Evolutionary conservation across 2,329 filamentous ascomycete genomes (phyloP), one percentile per base, ranked within the genome.

Genomic region (Zymoseptoria ardabiliae): DNA sequence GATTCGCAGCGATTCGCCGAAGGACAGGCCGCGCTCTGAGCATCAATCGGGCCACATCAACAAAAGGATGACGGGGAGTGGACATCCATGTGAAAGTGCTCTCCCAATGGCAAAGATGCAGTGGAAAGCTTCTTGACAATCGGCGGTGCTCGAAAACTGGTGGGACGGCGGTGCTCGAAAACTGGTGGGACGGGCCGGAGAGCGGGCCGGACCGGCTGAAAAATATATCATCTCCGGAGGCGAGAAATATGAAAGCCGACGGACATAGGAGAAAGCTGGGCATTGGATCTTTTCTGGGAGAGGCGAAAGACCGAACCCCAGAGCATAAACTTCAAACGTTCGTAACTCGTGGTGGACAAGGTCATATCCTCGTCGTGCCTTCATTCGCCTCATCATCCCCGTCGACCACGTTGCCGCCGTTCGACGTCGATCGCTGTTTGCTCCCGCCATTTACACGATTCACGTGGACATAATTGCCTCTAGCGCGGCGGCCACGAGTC

Each of bases 31-130:
- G 65, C 63, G 60, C 60, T 54, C 53, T 62, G 58, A 66, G 63
- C 66, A 68, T 68, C 65, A 67, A 67, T 61, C 35, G 56, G n/a
- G 55, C 57, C 51, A 59, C 60, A 60, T 61, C 51, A 58, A 63
- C 50, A 35, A 52, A 21, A 35, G 50, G 35, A 52, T 57, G 52
- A 25, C 20, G 17, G 17, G 54, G 48, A 22, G 21, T 48, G 35
- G 25, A 23, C 54, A 56, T 56, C 10, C n/a, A 45, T 41, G 35
- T 41, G 35, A 17, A 17, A 41, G 17, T 41, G 35, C 35, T 41
- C 35, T 17, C 35, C 25, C 25, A 28, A 41, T 41, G 35, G 35
- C 17, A 13, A 45, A 45, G 35, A n/a, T 45, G 35, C 35, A n/a
- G 35, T n/a, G 35, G 35, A 45, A 45, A 45, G 35, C 35, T 41